Conservation (phyloP, 176 grass and related monocot genomes). For the Juncus inflexus region DNA sequence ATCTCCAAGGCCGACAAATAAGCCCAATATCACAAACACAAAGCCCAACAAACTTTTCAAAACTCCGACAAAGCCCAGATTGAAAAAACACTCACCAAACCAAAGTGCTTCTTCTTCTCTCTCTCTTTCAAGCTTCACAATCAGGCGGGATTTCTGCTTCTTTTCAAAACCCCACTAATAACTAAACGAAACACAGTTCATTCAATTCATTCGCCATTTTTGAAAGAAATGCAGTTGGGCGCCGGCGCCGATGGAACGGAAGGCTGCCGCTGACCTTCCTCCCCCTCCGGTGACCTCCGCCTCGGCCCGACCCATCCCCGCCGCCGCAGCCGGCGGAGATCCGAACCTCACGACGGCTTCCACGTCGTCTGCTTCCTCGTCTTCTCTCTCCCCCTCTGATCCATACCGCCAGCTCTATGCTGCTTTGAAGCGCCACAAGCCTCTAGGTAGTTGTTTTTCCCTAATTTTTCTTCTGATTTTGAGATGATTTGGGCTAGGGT, state of each 20-base stretch:
- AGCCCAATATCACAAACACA: no score
- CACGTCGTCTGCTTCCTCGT: conserved; percentile 47
- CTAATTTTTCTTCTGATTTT: conserved; percentile 24
- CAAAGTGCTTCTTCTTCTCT: no score
- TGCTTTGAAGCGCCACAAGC: conserved; percentile 66
- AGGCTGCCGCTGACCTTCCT: conserved; percentile 27
- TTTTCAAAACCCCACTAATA: conserved; percentile 16
- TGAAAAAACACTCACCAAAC: no score
- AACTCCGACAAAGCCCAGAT: no score
- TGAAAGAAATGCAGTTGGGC: conserved; percentile 19
- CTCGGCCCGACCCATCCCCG: conserved; percentile 15
- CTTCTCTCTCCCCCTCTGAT: conserved; percentile 38
- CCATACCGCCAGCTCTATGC: conserved; percentile 63
- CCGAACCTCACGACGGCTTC: conserved; percentile 36
- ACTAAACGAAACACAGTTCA: not conserved
- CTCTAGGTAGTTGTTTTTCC: conserved; percentile 29
- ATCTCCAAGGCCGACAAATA: not conserved
- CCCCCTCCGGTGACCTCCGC: conserved; percentile 40
- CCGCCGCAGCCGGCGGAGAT: conserved; percentile 5
- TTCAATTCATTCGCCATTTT: not conserved
- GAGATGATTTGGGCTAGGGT: conserved; percentile 11
- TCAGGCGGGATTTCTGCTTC: not conserved
- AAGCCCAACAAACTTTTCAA: no score
- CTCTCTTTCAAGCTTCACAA: not conserved
- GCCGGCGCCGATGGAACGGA: conserved; percentile 53